Conservation (phyloP, 2,329 filamentous ascomycete genomes). For the Claviceps fusiformis region DNA sequence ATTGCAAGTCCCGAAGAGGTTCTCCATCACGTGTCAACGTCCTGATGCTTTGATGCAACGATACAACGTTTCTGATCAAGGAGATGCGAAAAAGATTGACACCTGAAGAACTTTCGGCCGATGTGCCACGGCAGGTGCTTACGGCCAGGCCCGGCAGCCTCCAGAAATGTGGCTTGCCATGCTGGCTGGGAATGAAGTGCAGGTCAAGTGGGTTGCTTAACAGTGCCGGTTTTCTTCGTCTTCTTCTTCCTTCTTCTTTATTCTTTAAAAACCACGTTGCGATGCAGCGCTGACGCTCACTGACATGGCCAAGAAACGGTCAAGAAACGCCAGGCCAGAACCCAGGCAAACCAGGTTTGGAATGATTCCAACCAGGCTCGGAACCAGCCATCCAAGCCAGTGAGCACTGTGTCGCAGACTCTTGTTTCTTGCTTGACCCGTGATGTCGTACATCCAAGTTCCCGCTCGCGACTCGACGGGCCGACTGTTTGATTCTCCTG, state of each 20-base stretch:
- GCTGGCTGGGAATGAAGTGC: too few species aligned
- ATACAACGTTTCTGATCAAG: neutral
- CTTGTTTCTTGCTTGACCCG: neutral
- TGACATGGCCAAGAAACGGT: too few species aligned
- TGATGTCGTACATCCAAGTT: neutral
- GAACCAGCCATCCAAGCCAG: neutral
- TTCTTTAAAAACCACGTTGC: too few species aligned
- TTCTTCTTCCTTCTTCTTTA: too few species aligned
- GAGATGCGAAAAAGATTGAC: neutral
- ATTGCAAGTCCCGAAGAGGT: neutral
- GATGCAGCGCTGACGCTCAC: too few species aligned
- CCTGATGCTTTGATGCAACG: too few species aligned
- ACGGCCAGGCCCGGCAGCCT: neutral
- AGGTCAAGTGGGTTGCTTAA: neutral
- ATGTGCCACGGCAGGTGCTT: neutral
- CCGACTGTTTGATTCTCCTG: neutral
- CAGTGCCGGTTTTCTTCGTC: too few species aligned
- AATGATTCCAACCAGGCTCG: neutral
- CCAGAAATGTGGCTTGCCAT: neutral
- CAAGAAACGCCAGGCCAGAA: too few species aligned
- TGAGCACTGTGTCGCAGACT: neutral
- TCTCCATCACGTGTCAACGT: neutral
- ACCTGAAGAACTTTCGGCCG: neutral
- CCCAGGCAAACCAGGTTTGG: too few species aligned
- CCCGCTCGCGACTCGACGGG: neutral